Evolutionary conservation across 345 rosid genomes (phyloP).

Genomic region (Iberis pinnata): DNA sequence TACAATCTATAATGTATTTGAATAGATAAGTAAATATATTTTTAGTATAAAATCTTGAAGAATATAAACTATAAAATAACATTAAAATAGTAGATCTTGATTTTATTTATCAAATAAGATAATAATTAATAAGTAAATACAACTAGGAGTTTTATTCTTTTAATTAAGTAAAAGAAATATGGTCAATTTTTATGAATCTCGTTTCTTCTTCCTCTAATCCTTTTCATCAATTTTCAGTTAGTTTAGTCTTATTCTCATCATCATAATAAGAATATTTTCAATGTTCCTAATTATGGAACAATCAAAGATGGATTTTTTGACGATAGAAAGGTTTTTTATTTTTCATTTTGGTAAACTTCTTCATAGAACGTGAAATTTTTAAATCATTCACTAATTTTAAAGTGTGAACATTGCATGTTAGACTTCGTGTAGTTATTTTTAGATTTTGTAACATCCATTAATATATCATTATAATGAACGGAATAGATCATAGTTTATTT

Average conservation of each 20-base stretch:
- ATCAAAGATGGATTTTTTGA: constrained; percentile 31
- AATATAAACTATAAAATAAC: no score
- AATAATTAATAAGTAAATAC: no score
- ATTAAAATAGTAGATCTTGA: not conserved
- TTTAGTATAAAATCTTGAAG: no score
- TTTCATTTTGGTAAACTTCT: not conserved
- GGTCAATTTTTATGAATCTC: not conserved
- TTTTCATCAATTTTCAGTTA: not conserved
- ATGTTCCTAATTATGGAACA: constrained; percentile 36
- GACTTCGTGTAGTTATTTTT: no score
- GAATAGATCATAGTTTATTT: no score
- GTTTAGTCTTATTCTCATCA: not conserved
- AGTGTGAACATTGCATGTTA: no score
- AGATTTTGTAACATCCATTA: no score
- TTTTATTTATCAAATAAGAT: no score
- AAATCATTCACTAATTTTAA: no score
- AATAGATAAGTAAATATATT: no score
- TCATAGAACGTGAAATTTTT: not conserved
- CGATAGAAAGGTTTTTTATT: constrained; percentile 32
- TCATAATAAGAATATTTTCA: not conserved
- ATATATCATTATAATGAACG: no score
- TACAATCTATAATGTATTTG: no score
- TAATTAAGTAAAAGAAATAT: not conserved
- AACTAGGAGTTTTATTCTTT: not conserved
- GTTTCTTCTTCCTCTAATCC: constrained; percentile 4